These are phyloP conservation scores for Pyracantha coccinea DNA, from an alignment of 331 rosid genomes.

Conservation along the genomic window DNA sequence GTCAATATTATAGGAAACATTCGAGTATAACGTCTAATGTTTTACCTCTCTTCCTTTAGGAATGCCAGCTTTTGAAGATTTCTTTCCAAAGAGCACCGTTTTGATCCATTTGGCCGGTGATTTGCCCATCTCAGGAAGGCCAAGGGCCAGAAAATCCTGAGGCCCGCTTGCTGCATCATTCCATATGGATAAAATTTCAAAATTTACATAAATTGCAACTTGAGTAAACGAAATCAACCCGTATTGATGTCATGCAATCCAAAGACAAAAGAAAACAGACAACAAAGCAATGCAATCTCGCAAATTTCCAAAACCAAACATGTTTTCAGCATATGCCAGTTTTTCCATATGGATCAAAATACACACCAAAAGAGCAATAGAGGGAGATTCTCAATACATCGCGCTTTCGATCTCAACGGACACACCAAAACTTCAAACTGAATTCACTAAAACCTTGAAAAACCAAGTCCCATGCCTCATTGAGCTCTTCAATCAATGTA, in stretches of 20 bases:
- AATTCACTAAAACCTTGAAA: neutral
- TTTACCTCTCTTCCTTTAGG: slow-evolving; percentile 80
- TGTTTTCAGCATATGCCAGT: neutral
- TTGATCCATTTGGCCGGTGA: slow-evolving; percentile 98
- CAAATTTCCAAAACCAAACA: neutral
- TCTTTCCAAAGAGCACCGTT: slow-evolving; percentile 79
- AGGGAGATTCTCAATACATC: neutral
- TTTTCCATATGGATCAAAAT: neutral
- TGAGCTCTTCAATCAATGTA: neutral
- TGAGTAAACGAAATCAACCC: neutral
- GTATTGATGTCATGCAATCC: neutral
- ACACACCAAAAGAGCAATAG: neutral
- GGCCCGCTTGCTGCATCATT: too few species aligned
- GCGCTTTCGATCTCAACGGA: neutral
- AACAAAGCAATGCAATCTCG: neutral
- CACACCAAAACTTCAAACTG: slow-evolving; percentile 3
- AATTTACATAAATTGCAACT: neutral
- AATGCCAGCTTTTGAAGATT: slow-evolving; percentile 58
- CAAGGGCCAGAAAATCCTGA: slow-evolving; percentile 20
- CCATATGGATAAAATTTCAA: too few species aligned
- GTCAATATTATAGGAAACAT: neutral
- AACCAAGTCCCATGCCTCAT: neutral
- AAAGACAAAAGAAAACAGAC: neutral
- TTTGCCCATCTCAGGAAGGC: slow-evolving; percentile 61
- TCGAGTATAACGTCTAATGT: neutral